Evolutionary conservation across 257 asterid genomes (phyloP), one percentile per base, ranked within the genome.

Genomic region (Plantago ovata): DNA sequence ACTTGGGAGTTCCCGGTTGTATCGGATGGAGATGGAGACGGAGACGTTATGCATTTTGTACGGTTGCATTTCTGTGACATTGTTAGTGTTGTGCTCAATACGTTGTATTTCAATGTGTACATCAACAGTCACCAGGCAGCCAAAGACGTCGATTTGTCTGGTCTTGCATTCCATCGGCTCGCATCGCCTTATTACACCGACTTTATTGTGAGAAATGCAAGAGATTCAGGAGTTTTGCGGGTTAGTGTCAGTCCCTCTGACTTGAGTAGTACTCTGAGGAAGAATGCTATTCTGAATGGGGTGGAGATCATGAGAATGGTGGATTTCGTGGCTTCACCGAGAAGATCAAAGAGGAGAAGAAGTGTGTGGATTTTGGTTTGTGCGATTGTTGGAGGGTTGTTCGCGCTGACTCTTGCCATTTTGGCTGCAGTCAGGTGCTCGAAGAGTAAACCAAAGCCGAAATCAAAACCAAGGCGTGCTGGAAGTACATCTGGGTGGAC

Each of bases 11-110:
- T 84, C 19, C 94, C 94, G 0, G 79, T 87, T 33, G 69, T 52
- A 3, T 1, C 66, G 0, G 68, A 28, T 0, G 36, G 36, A 4
- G 7, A 28, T 2, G 36, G 36, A 18, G 77, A 66, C 14, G n/a
- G 32, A 18, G 77, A 66, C 14, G 56, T 41, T 47, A 65, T 66
- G 47, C 80, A 75, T 36, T 72, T 87, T 2, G 80, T 87, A 18
- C 84, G 95, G 0, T 50, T 87, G 76, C 95, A 87, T 72, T 87
- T 87, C 68, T 81, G 83, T 58, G 94, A 87, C 49, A 79, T 87
- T 14, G 88, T 87, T 46, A 87, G 95, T 28, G 19, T 68, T 24
- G 74, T 84, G 0, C 79, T 82, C 13, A 68, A 68, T 66, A 72
- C 81, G 13, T 43, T 84, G 75, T 84, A 77, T 73, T 87, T 87